These are phyloP conservation scores for Monilinia fructicola DNA, from an alignment of 2,329 filamentous ascomycete species.

Conservation along the genomic window DNA sequence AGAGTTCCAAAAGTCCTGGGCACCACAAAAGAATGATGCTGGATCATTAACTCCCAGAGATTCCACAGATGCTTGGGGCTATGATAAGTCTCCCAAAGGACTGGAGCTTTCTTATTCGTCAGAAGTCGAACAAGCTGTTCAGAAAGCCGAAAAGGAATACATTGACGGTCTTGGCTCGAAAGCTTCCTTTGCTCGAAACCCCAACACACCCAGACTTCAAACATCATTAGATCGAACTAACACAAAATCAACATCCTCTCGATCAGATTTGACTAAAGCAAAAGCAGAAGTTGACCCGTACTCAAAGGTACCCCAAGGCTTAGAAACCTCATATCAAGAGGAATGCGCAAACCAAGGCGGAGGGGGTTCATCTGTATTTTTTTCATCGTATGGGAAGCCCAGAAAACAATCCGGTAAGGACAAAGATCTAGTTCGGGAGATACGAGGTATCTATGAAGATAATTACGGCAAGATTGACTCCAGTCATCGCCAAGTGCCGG, in stretches of 20 bases:
- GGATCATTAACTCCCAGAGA: constrained; percentile 29
- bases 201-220: constrained; percentile 34
- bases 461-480: constrained; percentile 44
- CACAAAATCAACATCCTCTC: neutral
- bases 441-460: constrained; percentile 46
- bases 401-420: constrained; percentile 30
- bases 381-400: constrained; percentile 26
- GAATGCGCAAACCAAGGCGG: constrained; percentile 26
- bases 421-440: constrained; percentile 41
- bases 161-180: constrained; percentile 31
- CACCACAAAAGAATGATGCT: constrained; percentile 26
- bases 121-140: constrained; percentile 28
- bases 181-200: constrained; percentile 30
- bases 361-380: constrained; percentile 25
- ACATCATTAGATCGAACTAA: constrained; percentile 37
- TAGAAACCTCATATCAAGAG: constrained; percentile 20
- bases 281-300: constrained; percentile 7
- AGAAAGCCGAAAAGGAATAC: constrained; percentile 35
- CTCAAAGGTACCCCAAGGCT: constrained; percentile 23
- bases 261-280: neutral
- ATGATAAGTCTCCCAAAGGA: constrained; percentile 21
- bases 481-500: constrained; percentile 36
- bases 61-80: constrained; percentile 17
- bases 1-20: constrained; percentile 50
- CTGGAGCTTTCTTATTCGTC: constrained; percentile 21